A percentile compares a stretch with the other conserved stretches of the same genome.
Conservation (phyloP, 495 filamentous ascomycete genomes). For the Recurvomyces mirabilis region DNA sequence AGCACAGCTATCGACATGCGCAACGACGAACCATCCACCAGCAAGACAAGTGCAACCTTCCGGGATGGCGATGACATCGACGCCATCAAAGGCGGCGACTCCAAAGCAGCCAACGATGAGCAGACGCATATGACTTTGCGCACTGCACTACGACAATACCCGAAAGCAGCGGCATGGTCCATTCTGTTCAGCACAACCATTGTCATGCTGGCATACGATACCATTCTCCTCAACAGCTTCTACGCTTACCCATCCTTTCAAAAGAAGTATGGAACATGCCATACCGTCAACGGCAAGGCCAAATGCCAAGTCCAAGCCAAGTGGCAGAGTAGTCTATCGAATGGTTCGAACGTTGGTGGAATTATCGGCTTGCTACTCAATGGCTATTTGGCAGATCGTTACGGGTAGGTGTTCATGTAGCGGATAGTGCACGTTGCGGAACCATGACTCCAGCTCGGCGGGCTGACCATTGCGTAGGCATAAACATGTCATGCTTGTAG, state of each 20-base stretch:
- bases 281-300: conserved; percentile 10
- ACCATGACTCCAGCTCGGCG: too few relatives aligned
- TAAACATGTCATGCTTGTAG: conserved; percentile 24
- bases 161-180: conserved; percentile 27
- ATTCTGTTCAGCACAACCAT: conserved; percentile 25
- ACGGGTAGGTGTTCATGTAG: background rate
- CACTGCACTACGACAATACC: conserved; percentile 19
- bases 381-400: conserved; percentile 20
- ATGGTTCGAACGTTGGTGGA: conserved; percentile 27
- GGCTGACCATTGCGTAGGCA: conserved; percentile 22
- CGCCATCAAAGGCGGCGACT: background rate
- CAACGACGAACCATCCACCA: too few relatives aligned
- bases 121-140: conserved; percentile 1
- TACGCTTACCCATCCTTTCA: conserved; percentile 20
- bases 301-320: conserved; percentile 14
- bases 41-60: too few relatives aligned
- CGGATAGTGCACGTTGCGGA: too few relatives aligned
- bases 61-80: background rate
- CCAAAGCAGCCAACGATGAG: background rate
- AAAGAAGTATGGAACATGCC: conserved; percentile 22
- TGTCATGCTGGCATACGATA: conserved; percentile 16
- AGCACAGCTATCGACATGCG: too few relatives aligned
- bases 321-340: conserved; percentile 27
- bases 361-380: conserved; percentile 31
- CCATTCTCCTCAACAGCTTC: conserved; percentile 19